A percentile compares a stretch with the other conserved stretches of the same genome.
These are phyloP conservation scores for Mortierella sp. DNA, from an alignment of 371 early-diverging fungal genomes.

Conservation along the genomic window DNA sequence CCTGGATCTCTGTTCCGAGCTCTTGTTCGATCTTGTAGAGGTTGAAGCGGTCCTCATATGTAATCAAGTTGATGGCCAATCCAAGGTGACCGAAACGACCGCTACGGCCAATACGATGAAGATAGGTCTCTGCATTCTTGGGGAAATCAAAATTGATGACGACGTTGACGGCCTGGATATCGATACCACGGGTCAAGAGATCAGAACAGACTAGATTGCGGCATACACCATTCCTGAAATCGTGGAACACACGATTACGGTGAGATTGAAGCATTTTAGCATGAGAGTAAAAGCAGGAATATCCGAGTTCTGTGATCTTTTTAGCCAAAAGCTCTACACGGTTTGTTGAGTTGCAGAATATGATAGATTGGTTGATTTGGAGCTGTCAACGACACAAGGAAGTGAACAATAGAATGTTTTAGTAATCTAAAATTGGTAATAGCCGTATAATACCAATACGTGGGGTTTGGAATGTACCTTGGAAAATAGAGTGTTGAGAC, in stretches of 20 bases:
- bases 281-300: conserved; percentile 98
- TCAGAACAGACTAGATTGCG: conserved; percentile 98
- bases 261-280: conserved; percentile 98
- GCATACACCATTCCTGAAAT: conserved; percentile 97
- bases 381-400: conserved; percentile 63
- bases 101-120: conserved; percentile 98
- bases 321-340: conserved; percentile 98
- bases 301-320: conserved; percentile 98
- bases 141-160: conserved; percentile 99
- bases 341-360: conserved; percentile 98
- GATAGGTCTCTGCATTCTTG: conserved; percentile 98
- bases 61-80: conserved; percentile 97
- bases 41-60: conserved; percentile 96
- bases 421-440: neutral
- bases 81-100: conserved; percentile 99
- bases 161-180: conserved; percentile 99
- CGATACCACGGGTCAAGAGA: conserved; percentile 98
- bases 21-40: conserved; percentile 97
- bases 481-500: conserved; percentile 96
- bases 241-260: conserved; percentile 98
- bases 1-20: conserved; percentile 95
- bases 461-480: conserved; percentile 69
- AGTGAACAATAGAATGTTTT: neutral
- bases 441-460: neutral
- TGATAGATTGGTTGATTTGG: conserved; percentile 99